A percentile compares a stretch with the other conserved stretches of the same genome.
phyloP scores from a whole-genome alignment of 148 eudicot genomes.

The Fagopyrum tataricum region DNA sequence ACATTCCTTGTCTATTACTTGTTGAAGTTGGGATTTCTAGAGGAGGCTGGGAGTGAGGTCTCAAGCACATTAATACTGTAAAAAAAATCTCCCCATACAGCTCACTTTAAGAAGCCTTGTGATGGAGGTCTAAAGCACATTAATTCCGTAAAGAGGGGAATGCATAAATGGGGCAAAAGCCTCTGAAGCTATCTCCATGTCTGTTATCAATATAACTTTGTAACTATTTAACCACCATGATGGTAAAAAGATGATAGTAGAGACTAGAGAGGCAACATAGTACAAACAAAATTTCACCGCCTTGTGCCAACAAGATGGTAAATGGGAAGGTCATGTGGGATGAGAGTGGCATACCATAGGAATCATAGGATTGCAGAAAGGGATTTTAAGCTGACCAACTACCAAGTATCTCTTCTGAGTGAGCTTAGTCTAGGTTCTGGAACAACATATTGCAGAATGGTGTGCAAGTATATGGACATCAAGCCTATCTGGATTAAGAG shows the following conservation, averaged over 20 bases:
- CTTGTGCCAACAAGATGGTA: not conserved
- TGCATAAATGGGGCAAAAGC: not conserved
- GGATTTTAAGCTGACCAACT: not conserved
- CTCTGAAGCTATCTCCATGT: not conserved
- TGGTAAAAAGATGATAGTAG: not conserved
- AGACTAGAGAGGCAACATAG: not conserved
- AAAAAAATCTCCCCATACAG: not conserved
- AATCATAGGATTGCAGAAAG: not conserved
- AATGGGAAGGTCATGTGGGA: not conserved
- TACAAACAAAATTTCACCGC: not conserved
- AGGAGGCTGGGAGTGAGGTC: too few relatives aligned
- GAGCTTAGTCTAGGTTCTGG: not conserved
- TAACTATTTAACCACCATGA: not conserved
- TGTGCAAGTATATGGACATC: not conserved
- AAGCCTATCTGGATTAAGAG: not conserved
- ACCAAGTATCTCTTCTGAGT: not conserved
- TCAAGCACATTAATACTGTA: too few relatives aligned
- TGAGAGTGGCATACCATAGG: not conserved
- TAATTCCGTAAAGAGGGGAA: not conserved
- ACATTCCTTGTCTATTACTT: slow-evolving; percentile 2
- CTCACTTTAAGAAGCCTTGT: not conserved
- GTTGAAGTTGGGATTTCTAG: not conserved
- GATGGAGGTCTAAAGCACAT: not conserved
- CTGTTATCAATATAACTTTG: not conserved
- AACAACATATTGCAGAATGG: not conserved